phyloP scores from a whole-genome alignment of 2,329 filamentous ascomycete species.

The Fusarium sororula region DNA sequence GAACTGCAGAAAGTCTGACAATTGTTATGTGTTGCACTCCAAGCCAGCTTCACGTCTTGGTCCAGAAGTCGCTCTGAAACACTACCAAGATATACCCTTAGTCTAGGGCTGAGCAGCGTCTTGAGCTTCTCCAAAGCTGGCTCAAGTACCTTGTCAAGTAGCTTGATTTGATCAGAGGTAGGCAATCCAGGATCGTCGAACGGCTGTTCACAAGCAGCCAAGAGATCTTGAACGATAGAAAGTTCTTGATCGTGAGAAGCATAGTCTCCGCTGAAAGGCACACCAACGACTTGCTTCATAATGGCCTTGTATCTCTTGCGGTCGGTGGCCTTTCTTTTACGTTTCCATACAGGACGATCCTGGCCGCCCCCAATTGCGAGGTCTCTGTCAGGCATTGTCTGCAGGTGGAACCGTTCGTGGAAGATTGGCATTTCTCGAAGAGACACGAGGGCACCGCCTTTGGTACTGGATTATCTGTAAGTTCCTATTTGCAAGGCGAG shows the following conservation, averaged over 20 bases:
- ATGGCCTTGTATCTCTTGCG: constrained; percentile 49
- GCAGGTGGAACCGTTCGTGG: constrained; percentile 34
- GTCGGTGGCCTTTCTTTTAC: neutral
- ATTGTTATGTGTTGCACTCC: constrained; percentile 48
- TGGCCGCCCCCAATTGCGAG: constrained; percentile 21
- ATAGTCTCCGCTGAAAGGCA: constrained; percentile 46
- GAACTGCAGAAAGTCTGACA: constrained; percentile 52
- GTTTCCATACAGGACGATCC: constrained; percentile 20
- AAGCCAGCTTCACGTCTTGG: constrained; percentile 40
- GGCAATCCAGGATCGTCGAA: constrained; percentile 36
- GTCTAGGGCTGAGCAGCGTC: constrained; percentile 30
- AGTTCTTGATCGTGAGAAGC: constrained; percentile 36
- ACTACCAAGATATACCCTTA: constrained; percentile 45
- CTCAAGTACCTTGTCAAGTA: constrained; percentile 21
- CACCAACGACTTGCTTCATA: constrained; percentile 53
- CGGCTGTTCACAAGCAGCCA: constrained; percentile 35
- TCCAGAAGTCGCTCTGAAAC: constrained; percentile 44
- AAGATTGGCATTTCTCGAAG: constrained; percentile 34
- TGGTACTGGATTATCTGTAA: constrained; percentile 27
- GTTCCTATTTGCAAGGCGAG: neutral
- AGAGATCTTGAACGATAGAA: constrained; percentile 41
- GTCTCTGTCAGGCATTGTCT: constrained; percentile 28
- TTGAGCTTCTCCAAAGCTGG: constrained; percentile 36
- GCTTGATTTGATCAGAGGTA: constrained; percentile 13
- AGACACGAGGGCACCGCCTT: constrained; percentile 42